Evolutionary conservation across 2,329 filamentous ascomycete genomes (phyloP).

Genomic region (Alternaria sp.): DNA sequence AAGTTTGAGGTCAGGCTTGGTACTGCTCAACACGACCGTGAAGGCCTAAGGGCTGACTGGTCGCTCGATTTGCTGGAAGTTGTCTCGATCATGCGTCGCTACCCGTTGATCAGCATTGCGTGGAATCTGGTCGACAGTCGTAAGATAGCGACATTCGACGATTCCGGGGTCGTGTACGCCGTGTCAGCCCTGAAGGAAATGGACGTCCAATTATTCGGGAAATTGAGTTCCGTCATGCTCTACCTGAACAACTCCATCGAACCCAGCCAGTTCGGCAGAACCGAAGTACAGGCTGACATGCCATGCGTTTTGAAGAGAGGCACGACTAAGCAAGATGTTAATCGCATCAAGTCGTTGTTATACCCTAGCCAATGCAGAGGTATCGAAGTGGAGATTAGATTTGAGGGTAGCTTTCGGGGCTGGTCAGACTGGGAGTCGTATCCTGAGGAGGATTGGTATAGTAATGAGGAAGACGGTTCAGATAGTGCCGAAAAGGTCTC

Average conservation of each 20-base stretch:
- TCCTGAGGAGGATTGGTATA: background rate
- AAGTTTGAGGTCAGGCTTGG: background rate
- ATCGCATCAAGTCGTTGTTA: too few species aligned
- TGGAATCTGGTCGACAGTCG: background rate
- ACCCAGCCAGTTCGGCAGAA: too few species aligned
- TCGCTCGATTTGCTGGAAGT: background rate
- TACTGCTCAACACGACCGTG: too few species aligned
- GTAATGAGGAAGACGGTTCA: background rate
- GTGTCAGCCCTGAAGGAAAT: background rate
- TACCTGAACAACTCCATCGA: too few species aligned
- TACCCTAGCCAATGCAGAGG: too few species aligned
- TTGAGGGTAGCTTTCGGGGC: background rate
- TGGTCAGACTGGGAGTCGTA: too few species aligned
- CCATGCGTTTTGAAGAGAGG: too few species aligned
- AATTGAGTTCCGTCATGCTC: background rate
- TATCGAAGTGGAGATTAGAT: background rate
- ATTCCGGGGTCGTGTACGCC: background rate
- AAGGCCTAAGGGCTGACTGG: background rate
- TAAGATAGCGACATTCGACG: background rate
- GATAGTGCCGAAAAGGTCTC: background rate
- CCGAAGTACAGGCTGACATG: background rate
- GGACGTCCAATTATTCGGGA: background rate
- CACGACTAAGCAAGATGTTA: background rate
- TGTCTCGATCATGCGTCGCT: background rate
- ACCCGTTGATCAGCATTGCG: background rate